Evolutionary conservation across 1,139 yeast species (phyloP).

Genomic region (Diutina neorugosa): DNA sequence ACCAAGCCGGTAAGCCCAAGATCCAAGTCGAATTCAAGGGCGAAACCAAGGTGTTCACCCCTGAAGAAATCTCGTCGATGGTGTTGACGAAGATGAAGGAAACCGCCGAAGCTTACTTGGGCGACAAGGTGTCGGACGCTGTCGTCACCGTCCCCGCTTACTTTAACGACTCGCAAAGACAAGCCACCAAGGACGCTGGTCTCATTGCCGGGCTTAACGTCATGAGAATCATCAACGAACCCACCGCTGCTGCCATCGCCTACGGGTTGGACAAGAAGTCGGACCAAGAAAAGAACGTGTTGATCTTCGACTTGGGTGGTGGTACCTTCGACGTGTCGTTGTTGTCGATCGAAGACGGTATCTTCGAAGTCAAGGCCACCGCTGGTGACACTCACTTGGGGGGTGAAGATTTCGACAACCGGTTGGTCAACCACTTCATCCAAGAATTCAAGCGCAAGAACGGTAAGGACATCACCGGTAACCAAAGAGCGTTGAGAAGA

Average conservation of each 20-base stretch:
- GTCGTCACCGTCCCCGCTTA: constrained; percentile 64
- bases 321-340: constrained; percentile 97
- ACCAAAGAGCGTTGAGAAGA: constrained; percentile 82
- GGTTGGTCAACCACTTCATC: constrained; percentile 72
- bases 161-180: constrained; percentile 53
- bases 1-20: constrained; percentile 47
- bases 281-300: constrained; percentile 63
- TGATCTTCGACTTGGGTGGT: constrained; percentile 94
- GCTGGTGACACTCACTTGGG: constrained; percentile 99
- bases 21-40: constrained; percentile 55
- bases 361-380: constrained; percentile 92
- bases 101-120: constrained; percentile 55
- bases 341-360: constrained; percentile 88
- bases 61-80: constrained; percentile 63
- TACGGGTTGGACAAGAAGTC: constrained; percentile 56
- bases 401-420: constrained; percentile 81
- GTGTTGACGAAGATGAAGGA: constrained; percentile 53
- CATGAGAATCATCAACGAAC: constrained; percentile 49
- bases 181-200: constrained; percentile 54
- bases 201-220: constrained; percentile 49
- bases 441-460: constrained; percentile 88
- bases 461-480: constrained; percentile 81
- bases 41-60: constrained; percentile 51
- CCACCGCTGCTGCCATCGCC: constrained; percentile 55
- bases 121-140: constrained; percentile 54